phyloP scores from a whole-genome alignment of 352 stramenopile genomes.

The Peronospora farinosa region DNA sequence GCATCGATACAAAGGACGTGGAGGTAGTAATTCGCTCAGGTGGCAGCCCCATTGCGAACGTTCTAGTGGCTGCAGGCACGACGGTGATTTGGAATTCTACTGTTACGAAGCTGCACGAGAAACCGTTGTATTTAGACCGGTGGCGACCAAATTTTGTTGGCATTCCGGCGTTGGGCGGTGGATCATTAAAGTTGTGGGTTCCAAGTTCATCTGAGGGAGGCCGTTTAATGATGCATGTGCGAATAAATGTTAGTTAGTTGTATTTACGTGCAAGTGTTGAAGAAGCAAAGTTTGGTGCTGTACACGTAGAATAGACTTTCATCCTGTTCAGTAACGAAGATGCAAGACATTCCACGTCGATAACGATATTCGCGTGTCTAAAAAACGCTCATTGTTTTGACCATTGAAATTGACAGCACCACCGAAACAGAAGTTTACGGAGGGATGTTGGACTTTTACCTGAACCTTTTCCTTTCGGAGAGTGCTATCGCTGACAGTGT shows the following conservation, averaged over 20 bases:
- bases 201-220: conserved; percentile 14
- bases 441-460: conserved; percentile 8
- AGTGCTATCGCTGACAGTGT: background rate
- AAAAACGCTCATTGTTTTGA: background rate
- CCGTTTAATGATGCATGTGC: conserved; percentile 20
- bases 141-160: conserved; percentile 17
- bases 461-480: background rate
- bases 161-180: conserved; percentile 11
- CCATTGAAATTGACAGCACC: background rate
- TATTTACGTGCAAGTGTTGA: background rate
- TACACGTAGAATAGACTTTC: background rate
- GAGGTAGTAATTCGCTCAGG: conserved; percentile 23
- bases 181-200: conserved; percentile 21
- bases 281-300: background rate
- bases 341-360: background rate
- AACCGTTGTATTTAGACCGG: conserved; percentile 20
- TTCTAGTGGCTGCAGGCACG: conserved; percentile 7
- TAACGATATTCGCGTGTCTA: background rate
- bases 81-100: conserved; percentile 18
- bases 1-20: conserved; percentile 20
- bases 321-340: background rate
- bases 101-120: conserved; percentile 15
- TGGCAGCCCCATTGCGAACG: conserved; percentile 10
- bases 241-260: conserved; percentile 25
- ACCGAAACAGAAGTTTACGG: conserved; percentile 21